Evolutionary conservation across 495 filamentous ascomycete genomes (phyloP), one percentile per base, ranked within the genome.

Genomic region (Podospora didyma): DNA sequence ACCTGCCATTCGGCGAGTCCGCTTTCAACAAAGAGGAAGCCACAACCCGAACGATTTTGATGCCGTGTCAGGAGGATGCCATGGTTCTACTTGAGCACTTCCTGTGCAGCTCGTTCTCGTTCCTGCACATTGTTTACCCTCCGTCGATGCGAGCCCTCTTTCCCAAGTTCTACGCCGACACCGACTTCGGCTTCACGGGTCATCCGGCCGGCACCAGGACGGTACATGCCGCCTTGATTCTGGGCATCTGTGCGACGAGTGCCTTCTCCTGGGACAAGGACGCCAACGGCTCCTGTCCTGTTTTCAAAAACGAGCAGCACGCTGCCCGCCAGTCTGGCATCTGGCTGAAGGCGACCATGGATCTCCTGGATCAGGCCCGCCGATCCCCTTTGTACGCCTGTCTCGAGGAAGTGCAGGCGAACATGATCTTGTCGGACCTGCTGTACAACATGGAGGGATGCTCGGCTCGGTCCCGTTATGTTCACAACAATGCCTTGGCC

Each of bases 381-480:
- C 39, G n/a, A 4, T 5, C 4, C n/a, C 39, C 39, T 16, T 5
- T 7, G 10, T 42, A 7, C n/a, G 39, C 7, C 14, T 10, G 9
- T 4, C 53, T 82, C 7, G 77, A 80, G 60, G 68, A 65, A 51
- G 60, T 77, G 7, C 78, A 82, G 59, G 75, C 72, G 0, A 65
- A 69, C 9, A 59, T 75, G 2, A 71, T 82, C 26, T 2, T 72
- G 0, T 59, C 61, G 7, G 79, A 77, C 53, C 58, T 76, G 17
- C 45, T 75, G 0, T 66, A 57, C 16, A 75, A 75, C 44, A 41
- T 71, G 2, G 75, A 78, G 22, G 76, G 76, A 7, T 66, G 74
- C 39, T 69, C 72, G 10, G 51, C 59, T 7, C 69, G 73, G 24
- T 72, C 64, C 53, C 60, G 69, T n/a, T 58, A 57, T 21, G 46